Base-by-base conservation (phyloP, 805 yeast species). In the Jamesozyma piceae region DNA sequence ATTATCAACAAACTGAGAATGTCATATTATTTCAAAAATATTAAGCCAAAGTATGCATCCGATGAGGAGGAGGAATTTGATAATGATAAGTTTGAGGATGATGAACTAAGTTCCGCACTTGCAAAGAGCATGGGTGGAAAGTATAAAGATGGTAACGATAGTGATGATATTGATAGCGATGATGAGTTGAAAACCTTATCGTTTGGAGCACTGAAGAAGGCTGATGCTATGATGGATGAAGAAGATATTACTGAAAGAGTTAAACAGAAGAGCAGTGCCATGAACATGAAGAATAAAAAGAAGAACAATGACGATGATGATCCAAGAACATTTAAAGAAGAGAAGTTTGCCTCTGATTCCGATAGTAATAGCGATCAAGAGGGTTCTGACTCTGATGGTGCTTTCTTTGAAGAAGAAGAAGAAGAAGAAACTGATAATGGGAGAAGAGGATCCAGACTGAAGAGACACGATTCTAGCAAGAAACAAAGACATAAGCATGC, bases 401-500 rank as follows among this genome's bases (percentile, higher is more conserved):
- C 62, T 3, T 67, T 70, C 43, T 73, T 72, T 42, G 72, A 67
- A 48, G 28, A 24, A 24, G 28, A 11, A 24, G 69, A 59, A 33
- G 63, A 54, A 1, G 53, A 49, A 37, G 52, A 45, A 11, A 60
- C 49, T 6, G 55, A 51, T 18, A 34, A 39, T 18, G 35, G 35
- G 35, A 41, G 41, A 15, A 32, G 4, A 5, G 20, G 30, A 21
- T 19, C 30, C 3, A 14, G 21, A 13, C 6, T 22, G 1, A 45
- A 46, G n/a, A 37, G 27, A 10, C 33, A 37, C 5, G 39, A 29
- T 15, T 11, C 18, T 2, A 17, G 26, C 10, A 49, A 34, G 35
- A 53, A 44, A 45, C 72, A 71, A 51, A 74, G 68, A 52, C 71
- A 64, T 48, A 90, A 89, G 58, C 95, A 90, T 67, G 96, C 95